These are phyloP conservation scores for Barnettozyma siamensis DNA, from an alignment of 805 yeast genomes.

Conservation along the genomic window DNA sequence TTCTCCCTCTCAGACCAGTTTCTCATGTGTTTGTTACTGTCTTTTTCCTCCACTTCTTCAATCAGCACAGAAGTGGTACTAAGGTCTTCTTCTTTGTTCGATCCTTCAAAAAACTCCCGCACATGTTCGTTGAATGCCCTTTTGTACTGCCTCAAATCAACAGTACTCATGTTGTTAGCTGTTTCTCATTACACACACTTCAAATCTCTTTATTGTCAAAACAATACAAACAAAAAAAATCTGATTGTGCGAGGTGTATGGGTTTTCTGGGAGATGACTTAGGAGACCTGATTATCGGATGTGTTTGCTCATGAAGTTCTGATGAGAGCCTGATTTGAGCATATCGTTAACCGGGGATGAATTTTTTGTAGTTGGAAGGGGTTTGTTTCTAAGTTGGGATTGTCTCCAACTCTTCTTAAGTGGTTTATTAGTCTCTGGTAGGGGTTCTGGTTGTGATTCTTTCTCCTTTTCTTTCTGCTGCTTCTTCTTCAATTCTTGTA, in stretches of 20 bases:
- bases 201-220: neutral
- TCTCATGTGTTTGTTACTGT: slow-evolving; percentile 23
- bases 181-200: too few species aligned
- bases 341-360: slow-evolving; percentile 28
- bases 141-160: neutral
- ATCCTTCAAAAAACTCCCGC: slow-evolving; percentile 5
- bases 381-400: slow-evolving; percentile 25
- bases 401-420: slow-evolving; percentile 31
- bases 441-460: slow-evolving; percentile 21
- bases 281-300: slow-evolving; percentile 7
- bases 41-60: neutral
- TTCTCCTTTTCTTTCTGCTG: slow-evolving; percentile 24
- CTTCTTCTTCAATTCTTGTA: slow-evolving; percentile 32
- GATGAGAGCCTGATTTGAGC: slow-evolving; percentile 19
- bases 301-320: slow-evolving; percentile 19
- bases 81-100: neutral
- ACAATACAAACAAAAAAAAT: too few species aligned
- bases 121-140: slow-evolving; percentile 4
- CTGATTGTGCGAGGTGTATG: slow-evolving; percentile 1
- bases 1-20: slow-evolving; percentile 46
- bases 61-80: neutral
- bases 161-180: too few species aligned
- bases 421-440: slow-evolving; percentile 16
- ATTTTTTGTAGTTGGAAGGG: slow-evolving; percentile 21
- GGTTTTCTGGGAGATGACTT: too few species aligned